Evolutionary conservation across 768 basidiomycete species (phyloP), one percentile per base, ranked within the genome.

Genomic region (Suillus subluteus): DNA sequence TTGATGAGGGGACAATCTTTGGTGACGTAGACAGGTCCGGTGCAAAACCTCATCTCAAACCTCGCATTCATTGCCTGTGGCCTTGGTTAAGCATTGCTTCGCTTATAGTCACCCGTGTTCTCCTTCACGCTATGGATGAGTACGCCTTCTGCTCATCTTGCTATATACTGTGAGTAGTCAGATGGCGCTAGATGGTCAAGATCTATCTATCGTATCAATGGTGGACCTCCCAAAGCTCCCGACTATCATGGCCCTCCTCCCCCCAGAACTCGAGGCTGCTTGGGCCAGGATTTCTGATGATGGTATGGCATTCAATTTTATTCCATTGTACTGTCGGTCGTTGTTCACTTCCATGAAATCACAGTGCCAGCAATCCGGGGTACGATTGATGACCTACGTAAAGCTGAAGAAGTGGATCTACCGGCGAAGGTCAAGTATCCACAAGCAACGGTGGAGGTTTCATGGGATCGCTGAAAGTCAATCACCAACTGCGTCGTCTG

Each of bases 381-480:
- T 4, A 65, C 64, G 4, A 30, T 50, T 9, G 62, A 65, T 6
- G 61, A 69, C 23, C 7, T 63, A 15, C n/a, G 58, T 37, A 63
- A 46, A 58, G 67, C 67, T 48, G 67, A 67, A 11, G 58, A 65
- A 7, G 32, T 15, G 23, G 41, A 41, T 18, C 12, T 62, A n/a
- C 62, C 61, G 7, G 58, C 64, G 11, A 65, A 32, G 1, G 68
- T 64, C 7, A 67, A 30, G 58, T 56, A 67, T 30, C 62, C 64
- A 4, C 63, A 67, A 64, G 62, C 23, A 62, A 62, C 35, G 66
- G 64, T 26, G 67, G 69, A 13, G 69, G 69, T 4, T 67, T 65
- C 62, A 59, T 69, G 18, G 67, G 44, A 6, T 63, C 67, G 11
- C 32, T 69, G 62, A 64, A 68, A 41, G 35, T 67, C 18, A 55